Base-by-base conservation (phyloP, 495 filamentous ascomycete genomes). In the Trichocladium uniseriatum region DNA sequence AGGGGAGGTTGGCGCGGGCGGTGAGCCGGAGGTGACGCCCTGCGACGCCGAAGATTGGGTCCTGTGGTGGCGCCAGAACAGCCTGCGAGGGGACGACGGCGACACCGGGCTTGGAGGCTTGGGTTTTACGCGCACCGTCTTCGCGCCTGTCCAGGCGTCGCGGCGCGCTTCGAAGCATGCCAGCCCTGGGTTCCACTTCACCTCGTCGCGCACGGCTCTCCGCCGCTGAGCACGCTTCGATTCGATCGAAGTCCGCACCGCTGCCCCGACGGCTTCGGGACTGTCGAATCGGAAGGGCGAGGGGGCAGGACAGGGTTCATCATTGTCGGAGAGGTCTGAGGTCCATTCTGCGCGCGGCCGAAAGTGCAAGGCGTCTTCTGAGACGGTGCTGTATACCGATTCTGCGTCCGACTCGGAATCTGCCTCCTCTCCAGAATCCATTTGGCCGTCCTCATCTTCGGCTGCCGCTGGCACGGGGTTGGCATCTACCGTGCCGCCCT, bases 141-240 rank as follows among this genome's bases (percentile, higher is more conserved):
- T 71, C 3, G 89, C 92, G n/a, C 84, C 83, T 10, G 88, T 85
- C 92, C 92, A 98, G 14, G 79, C 83, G 68, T 96, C 79, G 35
- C 92, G 77, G 43, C 87, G 71, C 29, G 78, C 78, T 38, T 80
- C 72, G 69, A 84, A 98, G 54, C 80, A 82, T 38, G 79, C 73
- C 35, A 98, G 61, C 0, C 92, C 92, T 18, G 79, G 70, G 53
- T 96, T 97, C 86, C 86, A 94, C 15, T 65, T 60, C 75, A 86
- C 79, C 60, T 97, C 91, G 29, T 84, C 83, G 43, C 84, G 75
- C 45, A 85, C 61, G 9, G 69, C 74, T 53, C 77, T 71, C 53
- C 85, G 71, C 51, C 79, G 78, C 45, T 75, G 71, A 38, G 82
- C 79, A 32, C 78, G 72, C 46, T 77, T 71, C 18, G 64, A 60